Conservation (phyloP, 371 early-diverging fungal genomes). For the Umbelopsis sp. region DNA sequence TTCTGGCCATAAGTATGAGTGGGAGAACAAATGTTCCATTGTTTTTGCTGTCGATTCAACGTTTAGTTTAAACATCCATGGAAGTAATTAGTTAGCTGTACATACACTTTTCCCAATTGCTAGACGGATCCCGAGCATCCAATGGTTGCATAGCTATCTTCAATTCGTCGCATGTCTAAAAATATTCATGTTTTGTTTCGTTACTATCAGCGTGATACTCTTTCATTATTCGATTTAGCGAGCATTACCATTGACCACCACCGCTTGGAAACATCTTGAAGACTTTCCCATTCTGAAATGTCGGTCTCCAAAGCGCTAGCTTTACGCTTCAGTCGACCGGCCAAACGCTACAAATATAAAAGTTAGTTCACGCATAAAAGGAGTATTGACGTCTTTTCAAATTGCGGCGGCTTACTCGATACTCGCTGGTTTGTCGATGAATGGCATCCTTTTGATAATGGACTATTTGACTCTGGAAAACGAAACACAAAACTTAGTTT, state of each 20-base stretch:
- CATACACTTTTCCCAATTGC: not conserved
- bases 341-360: not conserved
- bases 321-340: conserved; percentile 3
- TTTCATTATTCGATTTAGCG: not conserved
- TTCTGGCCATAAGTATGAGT: conserved; percentile 1
- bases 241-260: not conserved
- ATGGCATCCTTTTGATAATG: conserved; percentile 83
- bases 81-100: not conserved
- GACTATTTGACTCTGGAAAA: conserved; percentile 2
- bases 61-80: not conserved
- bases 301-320: conserved; percentile 5
- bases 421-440: conserved; percentile 81
- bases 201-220: not conserved
- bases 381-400: no score
- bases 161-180: not conserved
- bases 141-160: not conserved
- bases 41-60: not conserved
- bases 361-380: not conserved
- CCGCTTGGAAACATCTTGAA: not conserved
- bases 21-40: not conserved
- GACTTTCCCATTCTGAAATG: not conserved
- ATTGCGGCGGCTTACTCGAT: conserved; percentile 45
- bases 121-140: not conserved
- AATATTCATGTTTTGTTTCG: not conserved
- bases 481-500: not conserved